A percentile compares a stretch with the other conserved stretches of the same genome.
phyloP scores from a whole-genome alignment of 352 stramenopile genomes.

The Pythium utonaiense region DNA sequence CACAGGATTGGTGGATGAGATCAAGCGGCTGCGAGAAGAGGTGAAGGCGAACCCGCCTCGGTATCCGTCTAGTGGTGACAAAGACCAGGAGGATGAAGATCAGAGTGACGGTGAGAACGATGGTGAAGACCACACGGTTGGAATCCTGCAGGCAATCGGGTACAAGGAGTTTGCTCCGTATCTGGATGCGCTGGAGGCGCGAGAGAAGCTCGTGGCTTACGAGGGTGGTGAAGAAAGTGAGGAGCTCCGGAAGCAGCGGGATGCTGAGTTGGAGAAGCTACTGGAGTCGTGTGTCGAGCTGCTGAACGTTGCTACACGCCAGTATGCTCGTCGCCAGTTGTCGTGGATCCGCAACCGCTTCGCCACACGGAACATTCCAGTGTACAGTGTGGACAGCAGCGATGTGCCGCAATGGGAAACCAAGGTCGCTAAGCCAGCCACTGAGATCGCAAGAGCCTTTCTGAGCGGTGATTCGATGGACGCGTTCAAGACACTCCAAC shows the following conservation, averaged over 20 bases:
- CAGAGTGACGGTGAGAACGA: slow-evolving; percentile 24
- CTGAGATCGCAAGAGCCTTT: slow-evolving; percentile 64
- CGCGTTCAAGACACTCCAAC: slow-evolving; percentile 37
- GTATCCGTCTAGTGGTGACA: slow-evolving; percentile 11
- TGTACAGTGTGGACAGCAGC: slow-evolving; percentile 84
- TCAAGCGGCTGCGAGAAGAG: slow-evolving; percentile 45
- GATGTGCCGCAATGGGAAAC: slow-evolving; percentile 58
- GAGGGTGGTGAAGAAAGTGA: slow-evolving; percentile 6
- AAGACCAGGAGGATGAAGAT: slow-evolving; percentile 1
- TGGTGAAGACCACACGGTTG: slow-evolving; percentile 37
- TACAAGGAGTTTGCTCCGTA: slow-evolving; percentile 91
- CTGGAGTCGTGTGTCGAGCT: slow-evolving; percentile 69
- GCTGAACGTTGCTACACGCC: slow-evolving; percentile 75
- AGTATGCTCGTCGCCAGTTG: slow-evolving; percentile 85
- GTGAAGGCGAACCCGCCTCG: slow-evolving; percentile 48
- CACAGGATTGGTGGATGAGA: slow-evolving; percentile 75
- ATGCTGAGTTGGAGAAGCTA: slow-evolving; percentile 33
- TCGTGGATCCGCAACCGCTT: slow-evolving; percentile 89
- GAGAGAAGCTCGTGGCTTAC: slow-evolving; percentile 5
- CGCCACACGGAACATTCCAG: slow-evolving; percentile 77
- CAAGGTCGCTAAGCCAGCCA: slow-evolving; percentile 49
- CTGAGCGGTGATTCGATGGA: slow-evolving; percentile 31
- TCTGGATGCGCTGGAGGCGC: slow-evolving; percentile 54
- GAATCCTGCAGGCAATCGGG: slow-evolving; percentile 86
- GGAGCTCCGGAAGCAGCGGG: slow-evolving; percentile 12